Percentiles rank a stretch among this genome's conserved stretches.
phyloP scores from a whole-genome alignment of 305 asterid species.

The Fraxinus greggii region DNA sequence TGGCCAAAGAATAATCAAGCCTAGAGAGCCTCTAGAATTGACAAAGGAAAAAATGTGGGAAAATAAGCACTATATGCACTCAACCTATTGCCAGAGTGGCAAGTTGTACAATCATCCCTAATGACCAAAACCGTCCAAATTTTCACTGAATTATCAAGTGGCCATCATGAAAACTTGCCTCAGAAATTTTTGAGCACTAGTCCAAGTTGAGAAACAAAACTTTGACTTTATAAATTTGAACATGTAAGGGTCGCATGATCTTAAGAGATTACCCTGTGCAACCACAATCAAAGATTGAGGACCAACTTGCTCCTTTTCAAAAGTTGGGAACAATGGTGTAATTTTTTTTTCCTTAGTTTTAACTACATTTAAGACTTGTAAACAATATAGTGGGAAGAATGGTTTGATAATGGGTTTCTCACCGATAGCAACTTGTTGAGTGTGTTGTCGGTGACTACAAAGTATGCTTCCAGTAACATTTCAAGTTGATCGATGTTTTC shows the following conservation, averaged over 20 bases:
- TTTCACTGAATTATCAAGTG: not conserved
- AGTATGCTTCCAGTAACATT: conserved; percentile 96
- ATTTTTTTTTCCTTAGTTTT: not conserved
- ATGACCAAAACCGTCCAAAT: not conserved
- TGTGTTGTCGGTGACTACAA: conserved; percentile 76
- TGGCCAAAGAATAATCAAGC: not conserved
- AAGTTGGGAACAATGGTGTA: not conserved
- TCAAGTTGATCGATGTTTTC: conserved; percentile 97
- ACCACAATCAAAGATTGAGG: not conserved
- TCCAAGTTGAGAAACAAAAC: not conserved
- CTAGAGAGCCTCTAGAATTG: not conserved
- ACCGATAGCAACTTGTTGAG: conserved; percentile 90
- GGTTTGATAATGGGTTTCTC: conserved; percentile 30
- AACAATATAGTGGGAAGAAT: not conserved
- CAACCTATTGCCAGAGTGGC: not conserved
- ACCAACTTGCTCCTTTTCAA: not conserved
- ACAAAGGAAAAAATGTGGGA: not conserved
- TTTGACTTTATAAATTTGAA: not conserved
- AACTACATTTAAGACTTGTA: conserved; percentile 2
- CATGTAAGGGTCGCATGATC: not conserved
- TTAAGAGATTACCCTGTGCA: not conserved
- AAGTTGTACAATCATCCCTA: not conserved
- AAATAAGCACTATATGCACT: not conserved
- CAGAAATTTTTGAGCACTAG: not conserved
- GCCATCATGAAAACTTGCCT: not conserved